These are phyloP conservation scores for Cyberlindnera xishuangbannaensis DNA, from an alignment of 805 yeast species.

Conservation along the genomic window DNA sequence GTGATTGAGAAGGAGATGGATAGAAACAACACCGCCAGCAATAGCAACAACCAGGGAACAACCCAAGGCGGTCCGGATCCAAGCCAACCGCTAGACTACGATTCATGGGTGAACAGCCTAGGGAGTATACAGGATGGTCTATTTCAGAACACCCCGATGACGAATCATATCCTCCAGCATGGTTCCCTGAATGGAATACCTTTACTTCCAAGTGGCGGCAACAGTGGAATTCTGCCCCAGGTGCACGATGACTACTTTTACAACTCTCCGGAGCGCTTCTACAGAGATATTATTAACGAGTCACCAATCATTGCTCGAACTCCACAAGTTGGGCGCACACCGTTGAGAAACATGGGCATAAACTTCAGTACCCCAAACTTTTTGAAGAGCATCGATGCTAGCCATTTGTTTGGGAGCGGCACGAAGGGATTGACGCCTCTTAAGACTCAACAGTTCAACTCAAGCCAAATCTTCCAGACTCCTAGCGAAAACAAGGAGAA, in stretches of 20 bases:
- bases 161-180: conserved; percentile 19
- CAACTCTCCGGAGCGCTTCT: conserved; percentile 25
- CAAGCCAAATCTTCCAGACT: conserved; percentile 20
- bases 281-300: conserved; percentile 24
- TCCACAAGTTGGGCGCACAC: conserved; percentile 24
- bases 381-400: conserved; percentile 18
- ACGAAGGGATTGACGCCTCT: conserved; percentile 21
- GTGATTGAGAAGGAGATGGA: too few relatives aligned
- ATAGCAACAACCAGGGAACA: too few relatives aligned
- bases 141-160: conserved; percentile 23
- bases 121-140: conserved; percentile 23
- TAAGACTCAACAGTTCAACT: conserved; percentile 19
- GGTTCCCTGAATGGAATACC: conserved; percentile 3
- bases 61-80: conserved; percentile 1
- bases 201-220: neutral
- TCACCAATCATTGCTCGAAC: conserved; percentile 23
- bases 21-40: too few relatives aligned
- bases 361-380: conserved; percentile 25
- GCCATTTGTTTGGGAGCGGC: conserved; percentile 5
- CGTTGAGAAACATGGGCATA: conserved; percentile 17
- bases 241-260: conserved; percentile 15
- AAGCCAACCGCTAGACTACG: conserved; percentile 22
- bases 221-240: conserved; percentile 2
- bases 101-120: conserved; percentile 23
- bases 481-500: conserved; percentile 14